Percentiles rank a stretch among this genome's conserved stretches.
Conservation (phyloP, 495 filamentous ascomycete genomes). For the Talaromyces ruber region DNA sequence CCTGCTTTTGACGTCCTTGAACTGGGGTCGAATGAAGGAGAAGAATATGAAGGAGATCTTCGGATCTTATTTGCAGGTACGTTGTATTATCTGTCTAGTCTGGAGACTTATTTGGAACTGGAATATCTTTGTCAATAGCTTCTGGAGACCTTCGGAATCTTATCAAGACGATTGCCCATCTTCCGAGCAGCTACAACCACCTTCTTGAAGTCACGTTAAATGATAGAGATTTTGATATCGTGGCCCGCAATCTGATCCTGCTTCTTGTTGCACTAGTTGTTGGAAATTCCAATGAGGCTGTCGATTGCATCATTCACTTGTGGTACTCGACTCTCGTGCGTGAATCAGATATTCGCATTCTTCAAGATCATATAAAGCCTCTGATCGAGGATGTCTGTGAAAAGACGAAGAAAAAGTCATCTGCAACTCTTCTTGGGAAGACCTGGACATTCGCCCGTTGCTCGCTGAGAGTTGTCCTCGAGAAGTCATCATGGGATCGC, state of each 20-base stretch:
- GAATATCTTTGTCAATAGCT: conserved; percentile 16
- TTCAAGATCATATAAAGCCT: conserved; percentile 12
- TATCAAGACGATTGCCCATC: conserved; percentile 24
- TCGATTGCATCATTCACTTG: conserved; percentile 23
- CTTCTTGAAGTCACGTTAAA: conserved; percentile 25
- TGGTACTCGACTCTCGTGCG: conserved; percentile 29
- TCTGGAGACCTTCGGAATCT: conserved; percentile 40
- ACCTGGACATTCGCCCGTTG: conserved; percentile 10
- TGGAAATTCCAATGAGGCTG: conserved; percentile 9
- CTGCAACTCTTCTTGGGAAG: conserved; percentile 8
- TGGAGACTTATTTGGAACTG: neutral
- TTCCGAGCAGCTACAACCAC: conserved; percentile 20
- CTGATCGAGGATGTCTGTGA: conserved; percentile 18
- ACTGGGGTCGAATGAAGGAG: conserved; percentile 33
- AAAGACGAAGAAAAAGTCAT: conserved; percentile 13
- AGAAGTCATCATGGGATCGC: conserved; percentile 2
- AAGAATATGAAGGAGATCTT: conserved; percentile 17
- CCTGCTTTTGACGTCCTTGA: conserved; percentile 36
- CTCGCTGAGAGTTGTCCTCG: conserved; percentile 7
- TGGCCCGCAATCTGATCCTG: conserved; percentile 36
- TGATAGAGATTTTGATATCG: conserved; percentile 32
- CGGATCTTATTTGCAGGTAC: conserved; percentile 30
- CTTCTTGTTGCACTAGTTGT: conserved; percentile 25
- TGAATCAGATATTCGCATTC: conserved; percentile 8
- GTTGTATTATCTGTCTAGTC: neutral